These are phyloP conservation scores for Priceomyces fermenticarens DNA, from an alignment of 805 yeast genomes.

Conservation along the genomic window DNA sequence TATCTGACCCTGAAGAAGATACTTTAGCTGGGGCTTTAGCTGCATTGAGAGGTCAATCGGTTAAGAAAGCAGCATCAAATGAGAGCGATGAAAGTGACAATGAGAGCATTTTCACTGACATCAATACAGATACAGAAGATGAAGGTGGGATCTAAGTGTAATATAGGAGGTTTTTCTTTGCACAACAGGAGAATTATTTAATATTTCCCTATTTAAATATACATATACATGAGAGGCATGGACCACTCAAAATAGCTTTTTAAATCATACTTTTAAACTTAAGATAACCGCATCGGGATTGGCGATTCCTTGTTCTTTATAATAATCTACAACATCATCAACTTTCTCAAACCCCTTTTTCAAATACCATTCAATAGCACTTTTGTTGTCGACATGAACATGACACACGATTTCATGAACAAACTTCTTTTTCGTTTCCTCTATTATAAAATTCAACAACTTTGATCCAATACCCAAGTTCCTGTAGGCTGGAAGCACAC, in stretches of 20 bases:
- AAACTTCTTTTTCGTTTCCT: conserved; percentile 52
- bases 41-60: conserved; percentile 60
- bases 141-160: conserved; percentile 22
- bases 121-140: conserved; percentile 45
- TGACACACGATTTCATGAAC: conserved; percentile 54
- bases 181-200: no score
- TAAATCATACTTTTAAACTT: conserved; percentile 11
- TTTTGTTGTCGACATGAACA: conserved; percentile 44
- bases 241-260: no score
- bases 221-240: no score
- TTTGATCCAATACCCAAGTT: conserved; percentile 58
- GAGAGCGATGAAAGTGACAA: conserved; percentile 35
- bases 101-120: conserved; percentile 43
- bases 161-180: neutral
- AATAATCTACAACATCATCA: conserved; percentile 43
- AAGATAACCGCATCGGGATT: conserved; percentile 49
- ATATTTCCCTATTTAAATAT: no score
- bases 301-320: conserved; percentile 42
- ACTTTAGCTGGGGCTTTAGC: conserved; percentile 75
- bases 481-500: conserved; percentile 65
- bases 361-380: conserved; percentile 50
- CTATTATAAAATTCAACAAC: conserved; percentile 55
- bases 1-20: conserved; percentile 73
- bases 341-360: conserved; percentile 44
- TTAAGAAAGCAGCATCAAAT: conserved; percentile 31